These are phyloP conservation scores for Albizia julibrissin DNA, from an alignment of 306 rosid genomes.

Conservation along the genomic window DNA sequence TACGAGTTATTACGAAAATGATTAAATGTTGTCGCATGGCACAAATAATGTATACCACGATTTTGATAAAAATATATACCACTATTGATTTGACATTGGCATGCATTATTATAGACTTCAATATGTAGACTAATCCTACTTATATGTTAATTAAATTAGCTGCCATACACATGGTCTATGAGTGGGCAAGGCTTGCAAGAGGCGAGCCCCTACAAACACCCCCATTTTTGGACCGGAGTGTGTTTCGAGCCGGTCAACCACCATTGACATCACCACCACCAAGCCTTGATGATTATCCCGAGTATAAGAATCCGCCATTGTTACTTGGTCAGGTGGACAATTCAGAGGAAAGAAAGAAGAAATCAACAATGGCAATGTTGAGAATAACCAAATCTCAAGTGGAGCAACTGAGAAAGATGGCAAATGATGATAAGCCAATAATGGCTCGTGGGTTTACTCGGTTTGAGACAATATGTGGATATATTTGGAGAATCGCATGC, in stretches of 20 bases:
- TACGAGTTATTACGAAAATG: no score
- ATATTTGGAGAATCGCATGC: constrained; percentile 63
- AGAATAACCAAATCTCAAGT: constrained; percentile 47
- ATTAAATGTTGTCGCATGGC: no score
- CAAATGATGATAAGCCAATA: constrained; percentile 31
- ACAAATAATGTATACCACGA: no score
- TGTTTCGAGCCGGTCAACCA: constrained; percentile 33
- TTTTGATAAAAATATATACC: no score
- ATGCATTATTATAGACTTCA: not conserved
- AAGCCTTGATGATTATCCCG: not conserved
- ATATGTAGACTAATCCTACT: not conserved
- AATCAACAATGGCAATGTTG: constrained; percentile 37
- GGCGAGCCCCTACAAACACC: constrained; percentile 39
- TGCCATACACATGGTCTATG: constrained; percentile 43
- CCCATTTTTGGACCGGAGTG: constrained; percentile 47
- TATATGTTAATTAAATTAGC: not conserved
- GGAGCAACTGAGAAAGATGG: constrained; percentile 43
- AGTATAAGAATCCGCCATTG: constrained; percentile 32
- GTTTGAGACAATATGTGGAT: constrained; percentile 49
- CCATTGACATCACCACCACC: not conserved
- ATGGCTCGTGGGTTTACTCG: constrained; percentile 39
- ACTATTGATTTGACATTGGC: no score
- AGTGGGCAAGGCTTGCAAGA: constrained; percentile 56
- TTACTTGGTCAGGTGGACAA: constrained; percentile 15
- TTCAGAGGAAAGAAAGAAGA: constrained; percentile 47